A percentile compares a stretch with the other conserved stretches of the same genome.
These are phyloP conservation scores for Metschnikowia reukaufii DNA, from an alignment of 805 yeast genomes.

Conservation along the genomic window DNA sequence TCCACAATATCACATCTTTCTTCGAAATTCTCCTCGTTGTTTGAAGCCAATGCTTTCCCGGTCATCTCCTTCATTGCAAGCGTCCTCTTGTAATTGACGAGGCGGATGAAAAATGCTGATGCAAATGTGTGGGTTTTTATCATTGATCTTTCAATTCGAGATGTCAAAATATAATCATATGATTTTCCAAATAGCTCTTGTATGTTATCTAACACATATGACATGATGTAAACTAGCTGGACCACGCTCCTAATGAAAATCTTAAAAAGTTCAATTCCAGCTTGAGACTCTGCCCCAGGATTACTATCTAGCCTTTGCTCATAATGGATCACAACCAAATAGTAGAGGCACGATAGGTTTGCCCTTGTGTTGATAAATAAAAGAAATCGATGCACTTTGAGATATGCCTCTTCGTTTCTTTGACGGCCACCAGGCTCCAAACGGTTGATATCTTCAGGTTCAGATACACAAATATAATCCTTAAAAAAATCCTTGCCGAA, in stretches of 20 bases:
- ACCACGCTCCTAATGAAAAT: conserved; percentile 42
- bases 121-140: conserved; percentile 41
- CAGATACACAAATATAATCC: conserved; percentile 37
- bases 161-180: conserved; percentile 38
- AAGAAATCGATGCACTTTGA: conserved; percentile 38
- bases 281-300: conserved; percentile 30
- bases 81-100: conserved; percentile 38
- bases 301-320: conserved; percentile 33
- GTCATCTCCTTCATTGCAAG: conserved; percentile 22
- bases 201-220: conserved; percentile 42
- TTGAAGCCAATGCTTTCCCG: conserved; percentile 13
- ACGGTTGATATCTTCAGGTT: conserved; percentile 16
- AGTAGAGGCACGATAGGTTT: conserved; percentile 41
- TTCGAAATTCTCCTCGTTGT: conserved; percentile 8
- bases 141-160: conserved; percentile 39
- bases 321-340: conserved; percentile 41
- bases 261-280: conserved; percentile 44
- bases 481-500: conserved; percentile 45
- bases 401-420: conserved; percentile 29
- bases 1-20: conserved; percentile 33
- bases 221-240: conserved; percentile 43
- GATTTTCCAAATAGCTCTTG: conserved; percentile 42
- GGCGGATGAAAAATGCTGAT: conserved; percentile 39
- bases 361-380: conserved; percentile 40
- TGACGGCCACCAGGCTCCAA: conserved; percentile 13